Evolutionary conservation across 441 rosid genomes (phyloP).

Genomic region (Monsonia emarginata): DNA sequence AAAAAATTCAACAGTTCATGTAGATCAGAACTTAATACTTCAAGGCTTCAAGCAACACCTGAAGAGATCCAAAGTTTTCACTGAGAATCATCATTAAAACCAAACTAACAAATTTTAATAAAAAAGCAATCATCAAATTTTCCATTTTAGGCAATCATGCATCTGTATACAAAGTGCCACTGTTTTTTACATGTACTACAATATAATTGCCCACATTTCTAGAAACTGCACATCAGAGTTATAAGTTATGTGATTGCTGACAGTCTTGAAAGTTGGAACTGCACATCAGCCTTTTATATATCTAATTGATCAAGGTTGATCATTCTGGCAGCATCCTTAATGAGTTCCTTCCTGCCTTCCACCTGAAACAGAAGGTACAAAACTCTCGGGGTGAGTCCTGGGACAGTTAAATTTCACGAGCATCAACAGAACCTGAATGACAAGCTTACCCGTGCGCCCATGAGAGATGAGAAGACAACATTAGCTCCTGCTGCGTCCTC

Average conservation of each 20-base stretch:
- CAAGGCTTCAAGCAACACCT: too few relatives aligned
- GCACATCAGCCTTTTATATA: constrained; percentile 29
- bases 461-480: constrained; percentile 61
- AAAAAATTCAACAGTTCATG: too few relatives aligned
- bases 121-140: too few relatives aligned
- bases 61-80: too few relatives aligned
- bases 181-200: neutral
- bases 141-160: neutral
- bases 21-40: too few relatives aligned
- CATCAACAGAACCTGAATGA: neutral
- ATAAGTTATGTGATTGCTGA: neutral
- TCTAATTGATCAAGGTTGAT: constrained; percentile 58
- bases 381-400: neutral
- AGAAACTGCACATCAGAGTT: neutral
- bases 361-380: constrained; percentile 32
- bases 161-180: neutral
- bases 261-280: neutral
- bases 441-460: constrained; percentile 62
- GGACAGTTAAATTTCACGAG: neutral
- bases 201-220: neutral
- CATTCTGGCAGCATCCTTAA: constrained; percentile 46
- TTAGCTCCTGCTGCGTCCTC: constrained; percentile 67
- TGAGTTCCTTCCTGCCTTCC: constrained; percentile 67
- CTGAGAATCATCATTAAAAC: too few relatives aligned
- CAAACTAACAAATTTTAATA: too few relatives aligned